phyloP scores from a whole-genome alignment of 129 eudicot species.

The Ambrosia trifida region DNA sequence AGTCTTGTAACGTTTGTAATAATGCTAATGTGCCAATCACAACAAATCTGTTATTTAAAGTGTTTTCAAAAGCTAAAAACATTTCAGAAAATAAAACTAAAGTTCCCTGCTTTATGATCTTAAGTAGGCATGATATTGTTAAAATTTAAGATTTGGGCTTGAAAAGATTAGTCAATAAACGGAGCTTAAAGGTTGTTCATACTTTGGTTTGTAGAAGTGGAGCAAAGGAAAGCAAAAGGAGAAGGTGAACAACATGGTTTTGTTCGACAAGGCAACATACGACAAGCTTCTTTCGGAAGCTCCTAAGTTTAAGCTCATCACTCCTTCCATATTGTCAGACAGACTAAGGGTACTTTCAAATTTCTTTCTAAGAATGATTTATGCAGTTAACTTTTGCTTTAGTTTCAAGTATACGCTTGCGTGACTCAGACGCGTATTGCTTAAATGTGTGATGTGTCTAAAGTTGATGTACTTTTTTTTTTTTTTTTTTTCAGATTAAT shows the following conservation, averaged over 20 bases:
- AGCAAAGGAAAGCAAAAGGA: slow-evolving; percentile 19
- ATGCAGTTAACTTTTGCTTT: background rate
- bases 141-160: background rate
- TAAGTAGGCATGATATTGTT: background rate
- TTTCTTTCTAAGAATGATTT: background rate
- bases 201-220: slow-evolving; percentile 7
- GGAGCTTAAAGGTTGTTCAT: background rate
- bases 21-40: too few species aligned
- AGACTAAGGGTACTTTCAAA: background rate
- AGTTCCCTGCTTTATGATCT: background rate
- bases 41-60: too few species aligned
- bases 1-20: background rate
- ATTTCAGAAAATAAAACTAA: background rate
- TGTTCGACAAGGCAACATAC: slow-evolving; percentile 17
- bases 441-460: too few species aligned
- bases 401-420: background rate
- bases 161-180: background rate
- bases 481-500: slow-evolving; percentile 38
- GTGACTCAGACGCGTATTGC: too few species aligned
- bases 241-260: slow-evolving; percentile 16
- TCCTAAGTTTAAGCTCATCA: slow-evolving; percentile 19
- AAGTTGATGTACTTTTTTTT: background rate
- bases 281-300: slow-evolving; percentile 18
- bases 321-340: slow-evolving; percentile 13
- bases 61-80: background rate